A percentile compares a stretch with the other conserved stretches of the same genome.
phyloP scores from a whole-genome alignment of 345 rosid genomes.

The Corchorus olitorius region DNA sequence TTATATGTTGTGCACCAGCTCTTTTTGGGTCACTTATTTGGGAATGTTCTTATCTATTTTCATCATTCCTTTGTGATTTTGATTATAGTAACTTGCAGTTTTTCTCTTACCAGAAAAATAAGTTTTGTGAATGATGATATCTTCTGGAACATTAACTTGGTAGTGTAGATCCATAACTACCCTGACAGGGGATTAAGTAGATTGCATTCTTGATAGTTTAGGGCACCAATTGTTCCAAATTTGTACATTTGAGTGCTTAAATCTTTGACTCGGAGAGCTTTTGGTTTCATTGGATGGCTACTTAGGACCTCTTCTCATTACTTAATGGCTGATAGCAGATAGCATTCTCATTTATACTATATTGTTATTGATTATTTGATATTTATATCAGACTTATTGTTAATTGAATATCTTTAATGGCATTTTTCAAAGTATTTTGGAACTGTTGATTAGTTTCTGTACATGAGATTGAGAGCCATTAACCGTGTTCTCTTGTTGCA shows the following conservation, averaged over 20 bases:
- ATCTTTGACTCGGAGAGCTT: background rate
- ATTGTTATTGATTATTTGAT: background rate
- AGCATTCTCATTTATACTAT: background rate
- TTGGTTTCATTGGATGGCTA: background rate
- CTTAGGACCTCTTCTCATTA: background rate
- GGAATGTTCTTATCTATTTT: background rate
- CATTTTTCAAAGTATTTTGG: too few relatives aligned
- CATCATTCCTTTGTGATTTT: background rate
- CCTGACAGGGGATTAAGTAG: background rate
- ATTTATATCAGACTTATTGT: background rate
- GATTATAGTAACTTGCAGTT: background rate
- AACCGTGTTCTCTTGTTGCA: constrained; percentile 27
- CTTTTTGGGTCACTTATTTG: background rate
- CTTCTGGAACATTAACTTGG: background rate
- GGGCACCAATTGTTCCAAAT: background rate
- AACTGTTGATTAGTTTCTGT: background rate
- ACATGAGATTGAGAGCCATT: background rate
- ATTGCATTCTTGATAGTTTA: background rate
- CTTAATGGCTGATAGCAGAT: background rate
- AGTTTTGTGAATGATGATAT: background rate
- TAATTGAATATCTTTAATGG: too few relatives aligned
- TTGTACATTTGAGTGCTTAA: background rate
- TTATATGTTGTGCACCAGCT: background rate
- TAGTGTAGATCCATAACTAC: background rate
- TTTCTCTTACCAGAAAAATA: background rate